Evolutionary conservation across 257 asterid species (phyloP).

Genomic region (Nicotiana obtusifolia): DNA sequence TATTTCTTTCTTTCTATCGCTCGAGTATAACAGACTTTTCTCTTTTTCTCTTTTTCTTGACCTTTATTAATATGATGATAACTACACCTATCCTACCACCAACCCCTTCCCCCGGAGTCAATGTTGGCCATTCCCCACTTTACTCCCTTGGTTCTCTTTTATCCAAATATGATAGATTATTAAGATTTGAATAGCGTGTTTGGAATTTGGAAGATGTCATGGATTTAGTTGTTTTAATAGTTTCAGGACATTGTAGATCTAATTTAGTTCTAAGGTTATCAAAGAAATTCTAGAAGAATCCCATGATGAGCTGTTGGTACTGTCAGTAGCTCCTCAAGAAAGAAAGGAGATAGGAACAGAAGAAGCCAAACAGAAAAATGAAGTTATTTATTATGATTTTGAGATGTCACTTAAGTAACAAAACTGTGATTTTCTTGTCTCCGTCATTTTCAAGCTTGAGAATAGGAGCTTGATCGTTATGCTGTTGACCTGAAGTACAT

Average conservation of each 20-base stretch:
- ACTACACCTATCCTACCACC: background rate
- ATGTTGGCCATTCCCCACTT: background rate
- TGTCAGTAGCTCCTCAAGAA: background rate
- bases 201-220: background rate
- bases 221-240: background rate
- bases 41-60: background rate
- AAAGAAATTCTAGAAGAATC: background rate
- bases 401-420: background rate
- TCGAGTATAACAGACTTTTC: background rate
- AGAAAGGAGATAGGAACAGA: background rate
- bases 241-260: background rate
- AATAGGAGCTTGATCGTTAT: background rate
- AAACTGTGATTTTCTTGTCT: background rate
- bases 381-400: background rate
- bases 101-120: background rate
- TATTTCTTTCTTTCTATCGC: background rate
- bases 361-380: background rate
- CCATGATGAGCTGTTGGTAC: background rate
- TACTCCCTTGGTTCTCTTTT: background rate
- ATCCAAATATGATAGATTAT: background rate
- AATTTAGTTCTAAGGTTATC: background rate
- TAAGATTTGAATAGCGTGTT: background rate
- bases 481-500: background rate
- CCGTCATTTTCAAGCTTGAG: background rate
- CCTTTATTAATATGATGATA: background rate